A percentile compares a stretch with the other conserved stretches of the same genome.
phyloP scores from a whole-genome alignment of 2,329 filamentous ascomycete species.

The Penicillium polonicum region DNA sequence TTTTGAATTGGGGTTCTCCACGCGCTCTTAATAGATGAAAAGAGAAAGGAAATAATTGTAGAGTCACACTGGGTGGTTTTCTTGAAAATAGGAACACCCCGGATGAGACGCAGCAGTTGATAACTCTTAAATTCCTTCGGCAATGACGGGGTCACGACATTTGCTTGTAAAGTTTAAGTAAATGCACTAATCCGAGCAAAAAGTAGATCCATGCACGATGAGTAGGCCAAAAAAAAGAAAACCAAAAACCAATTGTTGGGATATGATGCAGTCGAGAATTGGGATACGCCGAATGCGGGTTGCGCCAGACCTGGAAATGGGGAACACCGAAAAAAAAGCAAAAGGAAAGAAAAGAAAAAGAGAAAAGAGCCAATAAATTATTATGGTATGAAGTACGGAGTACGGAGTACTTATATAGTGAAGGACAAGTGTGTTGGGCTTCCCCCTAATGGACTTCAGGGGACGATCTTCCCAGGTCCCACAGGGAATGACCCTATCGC shows the following conservation, averaged over 20 bases:
- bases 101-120: conserved; percentile 3
- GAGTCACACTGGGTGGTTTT: neutral
- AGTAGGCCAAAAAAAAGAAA: neutral
- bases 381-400: neutral
- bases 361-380: conserved; percentile 5
- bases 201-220: neutral
- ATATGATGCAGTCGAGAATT: conserved; percentile 18
- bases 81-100: neutral
- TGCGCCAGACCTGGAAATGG: conserved; percentile 13
- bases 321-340: conserved; percentile 8
- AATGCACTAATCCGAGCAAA: neutral
- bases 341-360: conserved; percentile 6
- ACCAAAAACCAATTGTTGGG: conserved; percentile 2
- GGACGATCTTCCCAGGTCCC: conserved; percentile 8
- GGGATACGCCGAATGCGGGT: conserved; percentile 27
- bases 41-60: neutral
- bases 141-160: conserved; percentile 12
- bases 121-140: conserved; percentile 1
- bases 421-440: neutral
- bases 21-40: neutral
- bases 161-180: conserved; percentile 7
- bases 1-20: neutral
- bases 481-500: neutral
- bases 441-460: conserved; percentile 7
- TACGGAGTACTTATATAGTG: conserved; percentile 7